A percentile compares a stretch with the other conserved stretches of the same genome.
Evolutionary conservation across 148 eudicot species (phyloP).

Genomic region (Cornus suecica): DNA sequence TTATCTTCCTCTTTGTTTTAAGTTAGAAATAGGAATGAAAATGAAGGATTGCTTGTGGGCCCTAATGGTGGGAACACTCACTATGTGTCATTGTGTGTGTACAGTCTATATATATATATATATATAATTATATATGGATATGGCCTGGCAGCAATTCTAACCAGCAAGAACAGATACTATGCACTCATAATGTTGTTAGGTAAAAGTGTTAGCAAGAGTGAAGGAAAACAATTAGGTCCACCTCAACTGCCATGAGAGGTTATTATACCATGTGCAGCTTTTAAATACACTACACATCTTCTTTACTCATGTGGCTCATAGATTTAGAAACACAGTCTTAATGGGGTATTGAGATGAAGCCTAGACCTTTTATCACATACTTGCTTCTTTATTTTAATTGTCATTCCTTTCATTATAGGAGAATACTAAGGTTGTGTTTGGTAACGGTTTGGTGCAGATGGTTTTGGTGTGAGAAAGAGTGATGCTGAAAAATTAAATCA

Average conservation of each 20-base stretch:
- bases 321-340: neutral
- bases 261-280: neutral
- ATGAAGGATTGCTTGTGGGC: neutral
- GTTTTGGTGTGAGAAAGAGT: too few species aligned
- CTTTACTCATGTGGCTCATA: neutral
- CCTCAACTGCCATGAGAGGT: neutral
- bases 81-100: too few species aligned
- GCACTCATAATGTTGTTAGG: slow-evolving; percentile 6
- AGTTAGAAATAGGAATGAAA: neutral
- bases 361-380: too few species aligned
- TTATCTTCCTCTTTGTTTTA: neutral
- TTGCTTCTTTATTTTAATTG: too few species aligned
- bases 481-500: too few species aligned
- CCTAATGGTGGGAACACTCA: neutral
- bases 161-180: neutral
- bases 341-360: neutral
- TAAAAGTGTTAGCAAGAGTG: slow-evolving; percentile 1
- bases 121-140: too few species aligned
- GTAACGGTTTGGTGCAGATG: too few species aligned
- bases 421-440: too few species aligned
- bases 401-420: too few species aligned
- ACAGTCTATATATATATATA: too few species aligned
- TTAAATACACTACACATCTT: neutral
- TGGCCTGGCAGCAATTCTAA: too few species aligned
- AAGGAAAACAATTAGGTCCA: neutral